phyloP scores from a whole-genome alignment of 768 basidiomycete genomes.

The Mycena floridula region DNA sequence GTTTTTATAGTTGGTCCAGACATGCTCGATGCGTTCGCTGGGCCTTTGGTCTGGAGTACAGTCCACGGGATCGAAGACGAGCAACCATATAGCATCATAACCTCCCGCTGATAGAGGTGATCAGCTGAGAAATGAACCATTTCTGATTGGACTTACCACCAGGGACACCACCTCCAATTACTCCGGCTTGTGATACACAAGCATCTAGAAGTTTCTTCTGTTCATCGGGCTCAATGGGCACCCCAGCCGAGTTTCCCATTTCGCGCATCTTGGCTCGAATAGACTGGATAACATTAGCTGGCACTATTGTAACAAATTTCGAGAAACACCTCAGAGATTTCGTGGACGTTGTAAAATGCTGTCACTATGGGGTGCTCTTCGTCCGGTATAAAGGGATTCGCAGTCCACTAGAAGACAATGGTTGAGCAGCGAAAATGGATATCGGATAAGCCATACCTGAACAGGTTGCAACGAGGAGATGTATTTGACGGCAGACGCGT shows the following conservation, averaged over 20 bases:
- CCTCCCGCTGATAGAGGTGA: conserved; percentile 70
- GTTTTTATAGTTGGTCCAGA: conserved; percentile 60
- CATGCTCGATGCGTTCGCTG: conserved; percentile 52
- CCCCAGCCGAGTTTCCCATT: conserved; percentile 73
- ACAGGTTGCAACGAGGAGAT: conserved; percentile 53
- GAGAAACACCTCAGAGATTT: conserved; percentile 45
- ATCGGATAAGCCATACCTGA: too few species aligned
- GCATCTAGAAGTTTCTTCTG: conserved; percentile 81
- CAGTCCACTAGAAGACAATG: conserved; percentile 42
- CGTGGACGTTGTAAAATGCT: conserved; percentile 53
- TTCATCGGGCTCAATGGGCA: conserved; percentile 86
- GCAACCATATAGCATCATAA: conserved; percentile 94
- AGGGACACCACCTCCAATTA: conserved; percentile 93
- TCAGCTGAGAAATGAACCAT: not conserved
- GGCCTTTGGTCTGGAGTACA: conserved; percentile 43
- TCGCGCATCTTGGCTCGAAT: conserved; percentile 72
- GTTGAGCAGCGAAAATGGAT: too few species aligned
- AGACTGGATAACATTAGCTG: not conserved
- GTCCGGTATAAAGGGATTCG: conserved; percentile 45
- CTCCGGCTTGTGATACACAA: conserved; percentile 73
- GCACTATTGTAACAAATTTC: not conserved
- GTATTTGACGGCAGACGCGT: conserved; percentile 54
- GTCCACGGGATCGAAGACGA: conserved; percentile 61
- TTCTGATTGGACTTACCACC: conserved; percentile 59
- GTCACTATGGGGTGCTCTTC: conserved; percentile 40